phyloP scores from a whole-genome alignment of 73 alveolate species.

The Tetrahymena thermophila region DNA sequence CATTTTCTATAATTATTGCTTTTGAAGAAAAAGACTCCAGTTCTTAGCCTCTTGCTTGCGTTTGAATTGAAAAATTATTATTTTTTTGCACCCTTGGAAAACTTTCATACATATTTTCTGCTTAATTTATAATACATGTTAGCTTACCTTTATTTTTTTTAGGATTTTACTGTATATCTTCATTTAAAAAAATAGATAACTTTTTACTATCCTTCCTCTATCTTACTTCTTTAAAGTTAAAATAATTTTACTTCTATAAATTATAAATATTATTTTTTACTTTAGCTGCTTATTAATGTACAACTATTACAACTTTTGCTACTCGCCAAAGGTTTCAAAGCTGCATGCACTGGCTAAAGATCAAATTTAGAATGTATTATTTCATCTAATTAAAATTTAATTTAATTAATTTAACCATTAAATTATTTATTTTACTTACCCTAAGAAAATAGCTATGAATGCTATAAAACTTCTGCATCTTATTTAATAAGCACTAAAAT shows the following conservation, averaged over 20 bases:
- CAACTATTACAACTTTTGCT: not conserved
- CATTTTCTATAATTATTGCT: not conserved
- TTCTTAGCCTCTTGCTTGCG: not conserved
- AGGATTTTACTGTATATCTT: not conserved
- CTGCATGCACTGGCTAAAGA: not conserved
- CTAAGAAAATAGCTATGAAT: not conserved
- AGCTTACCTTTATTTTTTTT: too few species aligned
- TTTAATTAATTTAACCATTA: too few species aligned
- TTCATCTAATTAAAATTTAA: not conserved
- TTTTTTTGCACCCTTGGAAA: not conserved
- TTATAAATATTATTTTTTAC: not conserved
- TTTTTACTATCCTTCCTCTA: not conserved
- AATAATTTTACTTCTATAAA: too few species aligned
- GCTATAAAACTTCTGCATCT: not conserved
- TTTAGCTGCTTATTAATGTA: not conserved
- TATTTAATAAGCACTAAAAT: not conserved
- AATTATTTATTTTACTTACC: not conserved
- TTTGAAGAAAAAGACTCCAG: not conserved
- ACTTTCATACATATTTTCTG: not conserved
- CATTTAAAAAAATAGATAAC: not conserved
- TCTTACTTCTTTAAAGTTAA: not conserved
- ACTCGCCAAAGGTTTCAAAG: not conserved
- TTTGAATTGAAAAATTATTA: not conserved
- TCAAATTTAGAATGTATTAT: not conserved
- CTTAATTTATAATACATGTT: too few species aligned